Evolutionary conservation across 1,139 yeast species (phyloP), one percentile per base, ranked within the genome.

Genomic region (Pichia sp.): DNA sequence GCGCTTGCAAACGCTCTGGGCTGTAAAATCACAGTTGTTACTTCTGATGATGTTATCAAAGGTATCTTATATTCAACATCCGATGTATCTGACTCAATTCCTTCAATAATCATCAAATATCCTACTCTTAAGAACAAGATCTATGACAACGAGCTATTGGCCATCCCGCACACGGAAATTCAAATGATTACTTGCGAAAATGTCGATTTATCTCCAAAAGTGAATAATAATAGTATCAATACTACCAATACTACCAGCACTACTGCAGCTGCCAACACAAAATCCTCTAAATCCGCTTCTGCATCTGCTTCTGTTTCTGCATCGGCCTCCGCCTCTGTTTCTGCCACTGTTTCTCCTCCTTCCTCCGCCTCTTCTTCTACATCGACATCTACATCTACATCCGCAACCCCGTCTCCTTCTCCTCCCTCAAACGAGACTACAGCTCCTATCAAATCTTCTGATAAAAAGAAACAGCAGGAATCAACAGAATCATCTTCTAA

Each of bases 151-250:
- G 52, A 52, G 17, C 38, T 38, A 30, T 52, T 82, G 49, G 62
- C 77, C 31, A 67, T 82, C 47, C 64, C 68, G 45, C 71, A 78
- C 10, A 73, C 74, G 43, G 89, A 84, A 49, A 68, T 84, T 49
- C 71, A 79, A 44, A 86, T 79, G 58, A 56, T 84, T 42, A 79
- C 72, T 50, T 62, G 77, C 28, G 58, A 60, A 35, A 65, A 66
- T 39, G 64, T 76, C 21, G 71, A 72, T 50, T 53, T 72, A 40
- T 49, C 62, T 4, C 42, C 44, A 10, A 31, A 31, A 19, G 4
- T 14, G n/a, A 25, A 25, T 25, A 14, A 25, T 12, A 25, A 6
- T 25, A 25, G 14, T n/a, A n/a, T n/a, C n/a, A n/a, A n/a, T n/a
- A n/a, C n/a, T n/a, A n/a, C n/a, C n/a, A n/a, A n/a, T n/a, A n/a